Percentiles rank a stretch among this genome's conserved stretches.
phyloP scores from a whole-genome alignment of 1,284 basidiomycete species.

The Austropuccinia psidii region DNA sequence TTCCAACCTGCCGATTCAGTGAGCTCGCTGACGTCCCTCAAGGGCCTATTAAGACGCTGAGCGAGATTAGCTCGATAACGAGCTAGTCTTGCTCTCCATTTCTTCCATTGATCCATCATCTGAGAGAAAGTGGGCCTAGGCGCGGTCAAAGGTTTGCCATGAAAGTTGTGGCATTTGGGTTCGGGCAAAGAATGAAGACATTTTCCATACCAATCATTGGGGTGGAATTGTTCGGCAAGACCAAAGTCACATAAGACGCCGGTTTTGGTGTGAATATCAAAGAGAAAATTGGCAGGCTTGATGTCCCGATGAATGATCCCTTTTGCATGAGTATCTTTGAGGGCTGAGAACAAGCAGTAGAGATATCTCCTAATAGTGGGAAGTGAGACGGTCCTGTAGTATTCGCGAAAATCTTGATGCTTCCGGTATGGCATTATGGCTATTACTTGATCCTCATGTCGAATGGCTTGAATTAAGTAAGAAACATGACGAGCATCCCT shows the following conservation, averaged over 20 bases:
- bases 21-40: conserved; percentile 6
- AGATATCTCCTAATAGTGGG: conserved; percentile 82
- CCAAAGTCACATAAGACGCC: conserved; percentile 95
- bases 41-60: neutral
- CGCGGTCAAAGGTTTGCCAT: conserved; percentile 52
- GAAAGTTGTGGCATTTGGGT: conserved; percentile 48
- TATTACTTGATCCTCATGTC: conserved; percentile 84
- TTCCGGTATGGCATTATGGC: conserved; percentile 89
- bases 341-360: conserved; percentile 77
- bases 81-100: conserved; percentile 58
- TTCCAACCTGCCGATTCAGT: neutral
- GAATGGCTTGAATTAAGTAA: conserved; percentile 88
- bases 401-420: conserved; percentile 89
- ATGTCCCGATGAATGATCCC: conserved; percentile 93
- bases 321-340: conserved; percentile 80
- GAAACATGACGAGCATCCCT: conserved; percentile 74
- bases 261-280: conserved; percentile 71
- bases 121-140: conserved; percentile 55
- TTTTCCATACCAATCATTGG: conserved; percentile 40
- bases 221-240: conserved; percentile 59
- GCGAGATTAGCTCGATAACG: conserved; percentile 60
- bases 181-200: conserved; percentile 44
- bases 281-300: conserved; percentile 97
- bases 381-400: conserved; percentile 56
- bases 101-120: conserved; percentile 59